Conservation (phyloP, 2,329 filamentous ascomycete species). For the Alternaria brassicicola region DNA sequence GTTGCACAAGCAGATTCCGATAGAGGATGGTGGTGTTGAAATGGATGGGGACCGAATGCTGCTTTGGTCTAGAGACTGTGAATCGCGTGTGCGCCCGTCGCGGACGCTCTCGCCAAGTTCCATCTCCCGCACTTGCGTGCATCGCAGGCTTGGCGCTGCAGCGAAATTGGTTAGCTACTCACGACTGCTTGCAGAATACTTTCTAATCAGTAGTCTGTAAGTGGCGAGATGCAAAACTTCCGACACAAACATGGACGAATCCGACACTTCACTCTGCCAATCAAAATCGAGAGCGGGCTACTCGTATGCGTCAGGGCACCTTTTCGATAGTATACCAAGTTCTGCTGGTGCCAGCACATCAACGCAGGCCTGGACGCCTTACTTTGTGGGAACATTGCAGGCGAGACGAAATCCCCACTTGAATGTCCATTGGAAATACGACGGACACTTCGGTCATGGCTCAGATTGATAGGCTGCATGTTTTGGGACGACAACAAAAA, state of each 20-base stretch:
- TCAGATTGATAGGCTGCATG: not conserved
- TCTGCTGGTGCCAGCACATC: constrained; percentile 22
- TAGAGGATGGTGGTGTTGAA: not conserved
- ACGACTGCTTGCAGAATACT: not conserved
- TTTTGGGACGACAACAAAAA: not conserved
- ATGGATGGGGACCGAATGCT: not conserved
- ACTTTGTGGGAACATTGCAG: not conserved
- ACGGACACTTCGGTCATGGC: not conserved
- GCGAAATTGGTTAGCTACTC: constrained; percentile 6
- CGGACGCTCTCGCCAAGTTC: constrained; percentile 1
- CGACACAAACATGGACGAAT: not conserved
- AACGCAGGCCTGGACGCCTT: not conserved
- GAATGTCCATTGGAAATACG: not conserved
- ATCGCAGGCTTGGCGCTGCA: not conserved
- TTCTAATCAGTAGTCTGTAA: not conserved
- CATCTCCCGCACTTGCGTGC: constrained; percentile 7
- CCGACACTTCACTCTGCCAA: not conserved
- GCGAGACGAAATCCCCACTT: not conserved
- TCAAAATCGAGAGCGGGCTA: not conserved
- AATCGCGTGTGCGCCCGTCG: constrained; percentile 9
- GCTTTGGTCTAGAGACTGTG: not conserved
- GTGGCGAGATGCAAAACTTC: not conserved
- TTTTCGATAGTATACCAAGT: not conserved
- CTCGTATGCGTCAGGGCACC: not conserved
- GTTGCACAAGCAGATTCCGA: not conserved